phyloP scores from a whole-genome alignment of 2,329 filamentous ascomycete genomes.

The Aspergillus ochraceoroseus region DNA sequence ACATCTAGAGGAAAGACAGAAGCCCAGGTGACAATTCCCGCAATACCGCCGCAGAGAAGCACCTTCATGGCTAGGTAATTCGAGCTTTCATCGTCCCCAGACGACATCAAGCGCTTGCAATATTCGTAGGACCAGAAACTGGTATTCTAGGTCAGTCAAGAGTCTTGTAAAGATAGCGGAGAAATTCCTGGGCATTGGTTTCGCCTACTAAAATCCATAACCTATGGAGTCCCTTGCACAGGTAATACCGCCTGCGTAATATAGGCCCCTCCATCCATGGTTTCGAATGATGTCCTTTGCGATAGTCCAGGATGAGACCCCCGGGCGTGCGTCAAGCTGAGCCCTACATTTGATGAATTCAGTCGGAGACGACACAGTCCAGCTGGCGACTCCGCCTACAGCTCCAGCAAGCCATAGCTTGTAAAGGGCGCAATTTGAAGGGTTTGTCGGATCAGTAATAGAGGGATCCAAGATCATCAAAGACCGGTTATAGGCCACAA shows the following conservation, averaged over 20 bases:
- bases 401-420: conserved; percentile 77
- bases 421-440: conserved; percentile 50
- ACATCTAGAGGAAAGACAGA: conserved; percentile 89
- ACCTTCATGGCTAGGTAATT: conserved; percentile 56
- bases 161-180: conserved; percentile 7
- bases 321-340: conserved; percentile 55
- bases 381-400: conserved; percentile 75
- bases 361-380: conserved; percentile 79
- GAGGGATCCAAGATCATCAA: conserved; percentile 55
- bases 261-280: conserved; percentile 65
- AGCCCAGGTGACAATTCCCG: conserved; percentile 82
- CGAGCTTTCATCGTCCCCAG: conserved; percentile 42
- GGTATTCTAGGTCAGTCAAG: conserved; percentile 13
- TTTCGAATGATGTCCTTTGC: conserved; percentile 56
- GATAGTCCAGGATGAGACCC: conserved; percentile 59
- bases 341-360: conserved; percentile 87
- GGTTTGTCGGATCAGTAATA: conserved; percentile 43
- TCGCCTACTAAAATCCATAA: conserved; percentile 87
- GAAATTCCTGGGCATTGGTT: conserved; percentile 12
- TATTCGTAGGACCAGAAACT: conserved; percentile 88
- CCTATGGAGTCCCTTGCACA: conserved; percentile 79
- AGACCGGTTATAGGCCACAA: conserved; percentile 85
- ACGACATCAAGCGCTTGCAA: conserved; percentile 56
- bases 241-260: conserved; percentile 75
- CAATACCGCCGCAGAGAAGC: conserved; percentile 77